Conservation (phyloP, 2,329 filamentous ascomycete genomes). For the Huntiella bhutanensis region DNA sequence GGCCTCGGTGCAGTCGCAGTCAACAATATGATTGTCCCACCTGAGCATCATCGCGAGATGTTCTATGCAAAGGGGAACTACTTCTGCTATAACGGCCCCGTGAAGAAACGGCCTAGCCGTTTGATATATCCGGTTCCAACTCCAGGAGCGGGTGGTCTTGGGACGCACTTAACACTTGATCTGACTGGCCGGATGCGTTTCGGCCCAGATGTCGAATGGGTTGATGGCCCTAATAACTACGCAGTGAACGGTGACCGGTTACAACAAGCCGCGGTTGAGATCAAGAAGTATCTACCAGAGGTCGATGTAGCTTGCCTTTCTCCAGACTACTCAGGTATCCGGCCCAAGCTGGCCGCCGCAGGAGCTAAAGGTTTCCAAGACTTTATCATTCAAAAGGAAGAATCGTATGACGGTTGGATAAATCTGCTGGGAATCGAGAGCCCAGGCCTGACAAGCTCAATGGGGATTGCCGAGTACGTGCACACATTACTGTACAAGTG, state of each 20-base stretch:
- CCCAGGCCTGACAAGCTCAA: slow-evolving; percentile 67
- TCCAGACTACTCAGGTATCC: slow-evolving; percentile 78
- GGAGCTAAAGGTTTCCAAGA: slow-evolving; percentile 57
- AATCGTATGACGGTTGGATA: slow-evolving; percentile 64
- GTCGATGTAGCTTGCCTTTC: slow-evolving; percentile 47
- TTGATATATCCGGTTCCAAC: slow-evolving; percentile 78
- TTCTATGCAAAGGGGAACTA: slow-evolving; percentile 92
- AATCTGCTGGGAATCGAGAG: slow-evolving; percentile 89
- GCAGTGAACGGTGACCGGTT: slow-evolving; percentile 45
- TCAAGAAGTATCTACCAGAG: slow-evolving; percentile 58
- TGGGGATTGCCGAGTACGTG: slow-evolving; percentile 74
- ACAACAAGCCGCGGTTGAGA: slow-evolving; percentile 49
- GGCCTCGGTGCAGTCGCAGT: slow-evolving; percentile 60
- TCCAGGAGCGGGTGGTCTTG: slow-evolving; percentile 65
- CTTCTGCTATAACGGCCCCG: slow-evolving; percentile 57
- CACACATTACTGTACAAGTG: slow-evolving; percentile 27
- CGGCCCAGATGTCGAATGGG: slow-evolving; percentile 91
- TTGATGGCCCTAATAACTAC: slow-evolving; percentile 51
- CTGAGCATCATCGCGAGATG: slow-evolving; percentile 34
- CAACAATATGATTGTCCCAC: slow-evolving; percentile 62
- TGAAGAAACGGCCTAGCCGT: slow-evolving; percentile 40
- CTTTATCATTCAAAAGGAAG: slow-evolving; percentile 61
- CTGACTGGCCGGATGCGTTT: slow-evolving; percentile 71
- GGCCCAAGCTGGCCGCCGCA: slow-evolving; percentile 55
- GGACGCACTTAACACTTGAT: slow-evolving; percentile 86